A percentile compares a stretch with the other conserved stretches of the same genome.
These are phyloP conservation scores for Lipomyces yamadae DNA, from an alignment of 805 yeast genomes.

Conservation along the genomic window DNA sequence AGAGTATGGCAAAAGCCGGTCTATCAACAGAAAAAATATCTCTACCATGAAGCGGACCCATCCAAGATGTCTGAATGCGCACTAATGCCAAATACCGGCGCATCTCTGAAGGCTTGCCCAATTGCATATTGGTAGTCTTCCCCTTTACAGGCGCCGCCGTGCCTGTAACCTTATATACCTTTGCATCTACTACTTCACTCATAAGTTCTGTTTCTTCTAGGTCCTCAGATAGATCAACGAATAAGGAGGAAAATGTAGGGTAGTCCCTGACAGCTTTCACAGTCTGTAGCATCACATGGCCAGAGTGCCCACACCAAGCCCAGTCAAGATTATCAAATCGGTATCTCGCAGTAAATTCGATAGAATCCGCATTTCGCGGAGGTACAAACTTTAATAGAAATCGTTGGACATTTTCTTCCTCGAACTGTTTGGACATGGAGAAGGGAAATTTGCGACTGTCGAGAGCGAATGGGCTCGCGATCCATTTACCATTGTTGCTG, in stretches of 20 bases:
- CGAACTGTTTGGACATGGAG: neutral
- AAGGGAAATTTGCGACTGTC: constrained; percentile 5
- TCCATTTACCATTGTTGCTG: constrained; percentile 22
- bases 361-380: constrained; percentile 15
- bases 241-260: constrained; percentile 20
- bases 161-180: constrained; percentile 27
- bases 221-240: constrained; percentile 8
- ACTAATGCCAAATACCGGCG: constrained; percentile 27
- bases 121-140: constrained; percentile 1
- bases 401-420: neutral
- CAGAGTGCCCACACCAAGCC: constrained; percentile 30
- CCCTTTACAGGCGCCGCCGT: constrained; percentile 10
- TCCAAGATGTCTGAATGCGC: constrained; percentile 31
- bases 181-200: constrained; percentile 24
- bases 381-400: constrained; percentile 27
- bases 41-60: constrained; percentile 35
- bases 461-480: constrained; percentile 14
- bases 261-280: neutral
- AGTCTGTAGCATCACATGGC: constrained; percentile 16
- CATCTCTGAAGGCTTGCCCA: constrained; percentile 30
- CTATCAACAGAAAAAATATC: constrained; percentile 23
- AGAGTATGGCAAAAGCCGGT: constrained; percentile 26
- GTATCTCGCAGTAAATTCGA: constrained; percentile 36
- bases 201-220: constrained; percentile 19
- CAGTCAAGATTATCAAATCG: constrained; percentile 21